Base-by-base conservation (phyloP, 768 basidiomycete genomes). In the Rhodotorula kratochvilovae region DNA sequence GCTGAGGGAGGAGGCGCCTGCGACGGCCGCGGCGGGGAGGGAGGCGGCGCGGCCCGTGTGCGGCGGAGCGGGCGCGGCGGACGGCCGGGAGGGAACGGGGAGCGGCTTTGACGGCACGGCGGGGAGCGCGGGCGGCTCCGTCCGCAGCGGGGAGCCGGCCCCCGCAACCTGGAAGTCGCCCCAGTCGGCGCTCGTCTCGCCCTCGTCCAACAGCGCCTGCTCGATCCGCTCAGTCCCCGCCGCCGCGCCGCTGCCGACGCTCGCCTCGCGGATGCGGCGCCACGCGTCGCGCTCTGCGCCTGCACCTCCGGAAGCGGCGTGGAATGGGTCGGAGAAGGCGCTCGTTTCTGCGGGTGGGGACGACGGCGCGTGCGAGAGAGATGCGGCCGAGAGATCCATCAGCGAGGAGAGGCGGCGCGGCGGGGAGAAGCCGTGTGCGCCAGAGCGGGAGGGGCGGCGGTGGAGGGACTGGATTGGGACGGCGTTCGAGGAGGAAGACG, bases 241-340 rank as follows among this genome's bases (percentile, higher is more conserved):
- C n/a, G n/a, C n/a, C n/a, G n/a, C 25, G 35, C 35, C 55, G 13
- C 13, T 35, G 35, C 42, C 63, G 17, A 7, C 36, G 42, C 59
- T 61, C 8, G 60, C 63, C 27, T 70, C 31, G 33, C 63, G n/a
- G 54, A 68, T 64, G 27, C 66, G n/a, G 17, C 63, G 42, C 31
- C 33, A 35, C 5, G 56, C 21, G 10, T 35, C 35, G 5, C 57
- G 50, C 6, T 31, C 25, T 19, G 45, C 35, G 21, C 43, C 50
- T 11, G 39, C 3, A n/a, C n/a, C n/a, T n/a, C n/a, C n/a, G n/a
- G n/a, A n/a, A 13, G 42, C 16, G 42, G 69, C 46, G 55, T 74
- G 73, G 58, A 74, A 74, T 2, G 69, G 69, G 33, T 69, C 65
- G 35, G 62, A 25, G 45, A 56, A 5, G 65, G 45, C 4, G 56